phyloP scores from a whole-genome alignment of 257 asterid species.

The Rehmannia glutinosa region DNA sequence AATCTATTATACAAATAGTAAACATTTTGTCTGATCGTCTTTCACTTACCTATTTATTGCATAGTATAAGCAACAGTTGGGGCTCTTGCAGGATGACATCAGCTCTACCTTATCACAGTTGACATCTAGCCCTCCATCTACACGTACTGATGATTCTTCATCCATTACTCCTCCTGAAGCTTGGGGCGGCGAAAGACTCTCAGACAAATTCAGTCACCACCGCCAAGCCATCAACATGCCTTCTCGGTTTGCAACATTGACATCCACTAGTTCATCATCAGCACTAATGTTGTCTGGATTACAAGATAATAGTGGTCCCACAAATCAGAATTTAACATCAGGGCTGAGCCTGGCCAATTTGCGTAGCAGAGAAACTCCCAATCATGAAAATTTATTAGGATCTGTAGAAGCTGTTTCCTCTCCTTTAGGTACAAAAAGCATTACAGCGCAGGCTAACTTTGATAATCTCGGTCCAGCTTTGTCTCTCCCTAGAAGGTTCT shows the following conservation, averaged over 20 bases:
- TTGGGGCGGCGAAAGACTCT: slow-evolving; percentile 86
- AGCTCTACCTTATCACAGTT: slow-evolving; percentile 51
- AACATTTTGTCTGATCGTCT: background rate
- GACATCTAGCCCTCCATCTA: slow-evolving; percentile 51
- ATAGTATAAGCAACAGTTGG: slow-evolving; percentile 10
- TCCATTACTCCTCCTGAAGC: slow-evolving; percentile 91
- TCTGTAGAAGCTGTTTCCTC: slow-evolving; percentile 49
- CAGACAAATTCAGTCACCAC: slow-evolving; percentile 60
- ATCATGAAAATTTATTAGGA: slow-evolving; percentile 44
- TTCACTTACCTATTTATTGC: background rate
- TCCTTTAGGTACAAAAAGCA: slow-evolving; percentile 43
- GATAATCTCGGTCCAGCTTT: slow-evolving; percentile 58
- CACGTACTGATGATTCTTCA: slow-evolving; percentile 51
- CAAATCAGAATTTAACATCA: slow-evolving; percentile 47
- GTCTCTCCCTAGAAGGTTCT: slow-evolving; percentile 61
- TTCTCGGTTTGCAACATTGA: slow-evolving; percentile 55
- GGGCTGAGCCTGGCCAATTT: slow-evolving; percentile 49
- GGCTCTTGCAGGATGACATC: slow-evolving; percentile 57
- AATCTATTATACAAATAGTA: no score
- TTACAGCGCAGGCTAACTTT: slow-evolving; percentile 39
- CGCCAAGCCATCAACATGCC: slow-evolving; percentile 65
- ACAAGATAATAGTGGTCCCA: slow-evolving; percentile 47
- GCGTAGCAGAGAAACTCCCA: slow-evolving; percentile 37
- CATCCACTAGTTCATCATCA: slow-evolving; percentile 54
- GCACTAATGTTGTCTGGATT: slow-evolving; percentile 58